These are phyloP conservation scores for Scleroderma citrinum DNA, from an alignment of 768 basidiomycete species.

Conservation along the genomic window DNA sequence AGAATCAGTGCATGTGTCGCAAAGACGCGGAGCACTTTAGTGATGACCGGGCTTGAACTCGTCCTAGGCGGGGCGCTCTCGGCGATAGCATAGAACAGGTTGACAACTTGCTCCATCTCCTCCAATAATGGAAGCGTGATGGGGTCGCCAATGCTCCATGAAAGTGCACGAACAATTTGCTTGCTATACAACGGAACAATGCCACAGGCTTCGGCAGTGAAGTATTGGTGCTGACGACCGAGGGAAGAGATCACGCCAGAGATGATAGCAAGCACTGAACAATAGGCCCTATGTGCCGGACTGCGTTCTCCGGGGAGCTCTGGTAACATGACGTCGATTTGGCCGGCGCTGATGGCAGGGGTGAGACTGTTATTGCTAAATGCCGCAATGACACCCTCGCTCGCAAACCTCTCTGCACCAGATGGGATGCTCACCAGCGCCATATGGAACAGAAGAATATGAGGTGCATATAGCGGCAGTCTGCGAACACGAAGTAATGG, in stretches of 20 bases:
- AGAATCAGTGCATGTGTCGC: constrained; percentile 63
- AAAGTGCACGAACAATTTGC: constrained; percentile 70
- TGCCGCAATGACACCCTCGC: constrained; percentile 73
- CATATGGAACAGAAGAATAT: constrained; percentile 83
- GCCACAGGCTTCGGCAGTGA: constrained; percentile 80
- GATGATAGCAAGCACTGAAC: constrained; percentile 76
- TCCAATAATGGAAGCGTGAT: constrained; percentile 74
- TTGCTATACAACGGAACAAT: constrained; percentile 81
- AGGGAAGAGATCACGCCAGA: constrained; percentile 62
- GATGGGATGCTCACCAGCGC: constrained; percentile 68
- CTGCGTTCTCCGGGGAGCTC: constrained; percentile 72
- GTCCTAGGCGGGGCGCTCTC: constrained; percentile 30
- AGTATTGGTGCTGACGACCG: constrained; percentile 65
- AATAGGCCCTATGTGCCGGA: constrained; percentile 77
- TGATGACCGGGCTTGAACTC: constrained; percentile 39
- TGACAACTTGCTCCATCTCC: constrained; percentile 77
- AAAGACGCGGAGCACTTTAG: constrained; percentile 64
- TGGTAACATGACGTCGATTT: constrained; percentile 58
- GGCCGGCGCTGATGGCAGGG: constrained; percentile 66
- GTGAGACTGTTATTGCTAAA: constrained; percentile 83
- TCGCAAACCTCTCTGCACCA: constrained; percentile 81
- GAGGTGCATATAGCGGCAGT: constrained; percentile 66
- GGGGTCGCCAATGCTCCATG: constrained; percentile 76
- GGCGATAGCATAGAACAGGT: constrained; percentile 72
- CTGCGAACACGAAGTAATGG: constrained; percentile 56